These are phyloP conservation scores for Bruguiera hainesii DNA, from an alignment of 441 rosid genomes.

Conservation along the genomic window DNA sequence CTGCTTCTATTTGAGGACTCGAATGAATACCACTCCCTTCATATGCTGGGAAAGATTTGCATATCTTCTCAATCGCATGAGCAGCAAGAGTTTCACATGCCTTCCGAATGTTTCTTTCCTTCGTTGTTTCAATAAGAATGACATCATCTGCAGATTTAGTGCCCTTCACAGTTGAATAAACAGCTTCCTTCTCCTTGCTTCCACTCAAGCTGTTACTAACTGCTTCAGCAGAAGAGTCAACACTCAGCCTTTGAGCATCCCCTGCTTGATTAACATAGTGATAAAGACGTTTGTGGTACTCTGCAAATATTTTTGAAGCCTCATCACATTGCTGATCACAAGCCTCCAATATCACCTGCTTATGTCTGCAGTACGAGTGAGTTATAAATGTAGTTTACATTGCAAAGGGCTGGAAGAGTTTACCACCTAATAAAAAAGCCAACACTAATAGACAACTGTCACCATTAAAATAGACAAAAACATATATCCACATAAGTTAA, in stretches of 20 bases:
- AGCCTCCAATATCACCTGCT: slow-evolving; percentile 83
- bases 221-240: slow-evolving; percentile 53
- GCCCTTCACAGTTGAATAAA: slow-evolving; percentile 88
- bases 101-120: slow-evolving; percentile 74
- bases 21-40: slow-evolving; percentile 87
- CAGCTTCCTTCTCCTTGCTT: slow-evolving; percentile 68
- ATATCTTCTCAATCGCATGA: slow-evolving; percentile 62
- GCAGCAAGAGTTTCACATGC: slow-evolving; percentile 83
- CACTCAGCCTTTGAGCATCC: slow-evolving; percentile 60
- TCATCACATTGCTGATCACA: slow-evolving; percentile 93
- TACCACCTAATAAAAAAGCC: neutral
- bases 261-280: slow-evolving; percentile 79
- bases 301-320: slow-evolving; percentile 85
- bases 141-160: slow-evolving; percentile 72
- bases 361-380: slow-evolving; percentile 54
- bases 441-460: neutral
- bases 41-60: slow-evolving; percentile 76
- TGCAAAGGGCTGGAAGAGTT: neutral
- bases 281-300: slow-evolving; percentile 79
- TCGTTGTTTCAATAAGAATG: slow-evolving; percentile 79
- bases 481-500: neutral
- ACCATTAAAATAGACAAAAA: neutral
- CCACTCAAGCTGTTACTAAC: slow-evolving; percentile 39
- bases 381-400: slow-evolving; percentile 3
- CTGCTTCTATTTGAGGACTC: slow-evolving; percentile 70